These are phyloP conservation scores for Coniella vitis DNA, from an alignment of 2,329 filamentous ascomycete species.

Conservation along the genomic window DNA sequence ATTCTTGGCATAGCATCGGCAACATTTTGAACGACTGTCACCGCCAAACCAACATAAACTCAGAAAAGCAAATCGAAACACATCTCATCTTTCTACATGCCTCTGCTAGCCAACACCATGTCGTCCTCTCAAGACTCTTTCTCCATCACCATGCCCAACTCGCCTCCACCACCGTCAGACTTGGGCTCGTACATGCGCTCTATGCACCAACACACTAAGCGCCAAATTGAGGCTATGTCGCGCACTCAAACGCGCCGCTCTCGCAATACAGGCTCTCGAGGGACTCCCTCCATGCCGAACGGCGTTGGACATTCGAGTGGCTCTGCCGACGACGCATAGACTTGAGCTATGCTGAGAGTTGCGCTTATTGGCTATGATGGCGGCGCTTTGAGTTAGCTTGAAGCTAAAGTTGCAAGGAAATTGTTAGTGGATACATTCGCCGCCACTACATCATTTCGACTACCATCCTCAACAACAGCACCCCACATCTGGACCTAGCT, in stretches of 20 bases:
- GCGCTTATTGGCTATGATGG: too few relatives aligned
- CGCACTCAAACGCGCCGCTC: conserved; percentile 34
- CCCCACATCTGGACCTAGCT: too few relatives aligned
- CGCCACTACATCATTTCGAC: too few relatives aligned
- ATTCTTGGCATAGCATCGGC: too few relatives aligned
- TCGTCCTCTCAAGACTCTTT: conserved; percentile 19
- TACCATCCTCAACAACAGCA: too few relatives aligned
- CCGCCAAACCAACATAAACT: too few relatives aligned
- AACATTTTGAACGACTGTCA: too few relatives aligned
- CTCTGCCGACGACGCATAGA: conserved; percentile 17
- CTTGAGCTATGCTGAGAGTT: too few relatives aligned
- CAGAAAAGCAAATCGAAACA: not conserved
- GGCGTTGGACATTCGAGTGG: conserved; percentile 15
- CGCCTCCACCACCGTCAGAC: conserved; percentile 23
- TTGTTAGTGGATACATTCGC: too few relatives aligned
- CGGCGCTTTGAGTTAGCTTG: too few relatives aligned
- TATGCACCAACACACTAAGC: conserved; percentile 60
- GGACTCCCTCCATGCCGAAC: conserved; percentile 22
- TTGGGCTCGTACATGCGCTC: conserved; percentile 44
- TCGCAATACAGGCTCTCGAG: conserved; percentile 6
- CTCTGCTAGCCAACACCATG: conserved; percentile 18
- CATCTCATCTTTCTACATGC: conserved; percentile 5
- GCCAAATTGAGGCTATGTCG: conserved; percentile 54
- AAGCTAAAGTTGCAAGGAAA: too few relatives aligned
- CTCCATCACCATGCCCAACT: conserved; percentile 18